These are phyloP conservation scores for Serendipita sp. DNA, from an alignment of 768 basidiomycete genomes.

Conservation along the genomic window DNA sequence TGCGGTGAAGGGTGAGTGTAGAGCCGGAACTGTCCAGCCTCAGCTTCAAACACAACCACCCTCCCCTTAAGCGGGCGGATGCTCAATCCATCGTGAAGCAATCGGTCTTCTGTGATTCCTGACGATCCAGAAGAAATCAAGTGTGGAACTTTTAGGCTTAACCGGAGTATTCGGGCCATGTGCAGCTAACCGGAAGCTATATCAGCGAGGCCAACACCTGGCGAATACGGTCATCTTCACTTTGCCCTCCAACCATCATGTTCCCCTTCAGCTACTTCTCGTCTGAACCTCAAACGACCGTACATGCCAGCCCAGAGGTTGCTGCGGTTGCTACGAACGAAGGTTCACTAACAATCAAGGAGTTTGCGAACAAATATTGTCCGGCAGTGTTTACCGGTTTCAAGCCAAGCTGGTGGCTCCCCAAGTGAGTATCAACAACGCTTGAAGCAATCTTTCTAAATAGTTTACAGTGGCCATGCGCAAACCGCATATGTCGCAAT, in stretches of 20 bases:
- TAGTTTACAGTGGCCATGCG: slow-evolving; percentile 20
- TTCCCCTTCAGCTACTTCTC: neutral
- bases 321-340: neutral
- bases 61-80: no score
- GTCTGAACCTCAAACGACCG: neutral
- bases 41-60: neutral
- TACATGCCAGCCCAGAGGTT: neutral
- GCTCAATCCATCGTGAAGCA: no score
- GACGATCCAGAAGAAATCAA: no score
- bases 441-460: neutral
- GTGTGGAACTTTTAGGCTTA: no score
- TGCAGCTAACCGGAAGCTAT: no score
- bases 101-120: no score
- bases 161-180: no score
- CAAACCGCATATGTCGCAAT: slow-evolving; percentile 24
- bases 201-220: no score
- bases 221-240: neutral
- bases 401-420: slow-evolving; percentile 22
- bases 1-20: no score
- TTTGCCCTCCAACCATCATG: neutral
- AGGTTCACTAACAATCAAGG: neutral
- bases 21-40: neutral
- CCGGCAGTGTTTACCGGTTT: neutral
- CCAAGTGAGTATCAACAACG: slow-evolving; percentile 15
- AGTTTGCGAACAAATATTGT: neutral